Evolutionary conservation across 2,329 filamentous ascomycete species (phyloP), one percentile per base, ranked within the genome.

Genomic region (Aspergillus bombycis): DNA sequence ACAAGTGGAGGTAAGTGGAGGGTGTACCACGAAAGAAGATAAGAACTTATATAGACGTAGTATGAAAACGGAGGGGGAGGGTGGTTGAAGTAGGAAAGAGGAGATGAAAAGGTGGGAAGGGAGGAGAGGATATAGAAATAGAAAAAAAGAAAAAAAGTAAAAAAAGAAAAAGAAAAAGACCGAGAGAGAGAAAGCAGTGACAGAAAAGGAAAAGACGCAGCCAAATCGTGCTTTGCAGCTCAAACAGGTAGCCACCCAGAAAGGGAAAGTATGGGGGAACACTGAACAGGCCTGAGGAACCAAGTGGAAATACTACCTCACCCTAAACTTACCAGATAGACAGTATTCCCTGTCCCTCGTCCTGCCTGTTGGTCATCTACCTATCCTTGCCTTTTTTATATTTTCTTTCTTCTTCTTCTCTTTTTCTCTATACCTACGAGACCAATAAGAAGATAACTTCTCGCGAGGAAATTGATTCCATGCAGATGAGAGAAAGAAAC

Each of bases 261-360:
- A 52, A 28, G 50, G 65, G 63, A 46, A 67, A 65, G 63, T 38
- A 61, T 48, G 62, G 62, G 57, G 38, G 58, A 59, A 61, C 26
- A 28, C 26, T 28, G 26, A 28, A 28, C 21, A 34, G 34, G 41
- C 41, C 19, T 58, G 32, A 46, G 56, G 57, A 48, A 50, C 46
- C 46, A 50, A 30, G 46, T 50, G 46, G 46, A 30, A 50, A 50
- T 50, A 50, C 46, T 50, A 50, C 46, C 46, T 52, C 30, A 36
- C 12, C 38, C 45, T 32, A 45, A 7, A 16, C 26, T 12, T 45
- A 48, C 38, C 43, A 28, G 10, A 26, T 10, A 30, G 26, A 19
- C 30, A 57, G 57, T 54, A 61, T 34, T 23, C 30, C 30, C 11
- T 11, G 45, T 48, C 28, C 45, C 45, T 48, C 45, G 45, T 23